Evolutionary conservation across 2,329 filamentous ascomycete genomes (phyloP).

Genomic region (Alternaria sp.): DNA sequence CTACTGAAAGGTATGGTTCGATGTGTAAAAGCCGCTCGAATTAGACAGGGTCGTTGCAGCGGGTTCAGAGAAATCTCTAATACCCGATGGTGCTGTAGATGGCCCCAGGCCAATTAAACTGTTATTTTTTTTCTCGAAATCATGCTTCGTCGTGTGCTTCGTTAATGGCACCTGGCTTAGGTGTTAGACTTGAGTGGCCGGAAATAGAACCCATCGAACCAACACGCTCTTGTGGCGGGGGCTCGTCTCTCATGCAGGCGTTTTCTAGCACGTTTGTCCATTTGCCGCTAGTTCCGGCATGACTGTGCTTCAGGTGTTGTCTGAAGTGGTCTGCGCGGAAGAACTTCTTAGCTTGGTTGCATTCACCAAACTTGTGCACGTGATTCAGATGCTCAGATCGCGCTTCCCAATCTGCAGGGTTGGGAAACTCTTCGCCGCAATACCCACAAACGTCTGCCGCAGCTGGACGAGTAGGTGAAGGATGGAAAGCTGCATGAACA

Average conservation of each 20-base stretch:
- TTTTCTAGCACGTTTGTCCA: constrained; percentile 99
- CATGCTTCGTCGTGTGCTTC: constrained; percentile 53
- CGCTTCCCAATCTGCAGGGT: constrained; percentile 86
- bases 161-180: constrained; percentile 51
- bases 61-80: neutral
- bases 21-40: constrained; percentile 10
- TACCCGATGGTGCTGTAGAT: constrained; percentile 6
- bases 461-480: constrained; percentile 70
- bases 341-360: constrained; percentile 98
- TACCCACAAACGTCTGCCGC: constrained; percentile 87
- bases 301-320: constrained; percentile 97
- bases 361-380: constrained; percentile 96
- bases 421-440: constrained; percentile 91
- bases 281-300: constrained; percentile 93
- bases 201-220: constrained; percentile 45
- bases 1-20: constrained; percentile 11
- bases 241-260: constrained; percentile 93
- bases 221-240: constrained; percentile 60
- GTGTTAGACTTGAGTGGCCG: constrained; percentile 40
- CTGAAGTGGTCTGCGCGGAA: constrained; percentile 97
- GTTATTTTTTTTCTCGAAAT: constrained; percentile 14
- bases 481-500: constrained; percentile 83
- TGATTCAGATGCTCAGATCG: constrained; percentile 87
- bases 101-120: constrained; percentile 9
- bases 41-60: constrained; percentile 4